These are phyloP conservation scores for Rhodotorula taiwanensis DNA, from an alignment of 768 basidiomycete genomes.

Conservation along the genomic window DNA sequence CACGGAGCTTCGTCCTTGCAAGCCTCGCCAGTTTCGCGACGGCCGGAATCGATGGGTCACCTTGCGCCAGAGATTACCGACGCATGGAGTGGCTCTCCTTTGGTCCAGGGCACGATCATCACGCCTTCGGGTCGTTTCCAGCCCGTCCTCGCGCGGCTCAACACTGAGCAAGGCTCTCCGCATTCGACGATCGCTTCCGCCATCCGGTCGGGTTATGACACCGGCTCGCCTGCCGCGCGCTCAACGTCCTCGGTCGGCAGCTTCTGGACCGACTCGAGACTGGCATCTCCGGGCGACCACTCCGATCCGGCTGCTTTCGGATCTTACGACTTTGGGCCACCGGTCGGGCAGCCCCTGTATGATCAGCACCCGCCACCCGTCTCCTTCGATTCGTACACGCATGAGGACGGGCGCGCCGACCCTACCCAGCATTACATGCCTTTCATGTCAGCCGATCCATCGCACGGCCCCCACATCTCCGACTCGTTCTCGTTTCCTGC, in stretches of 20 bases:
- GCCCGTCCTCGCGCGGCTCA: slow-evolving; percentile 8
- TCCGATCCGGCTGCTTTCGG: slow-evolving; percentile 1
- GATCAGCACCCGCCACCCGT: too few relatives aligned
- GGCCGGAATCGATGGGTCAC: too few relatives aligned
- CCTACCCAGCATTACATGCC: too few relatives aligned
- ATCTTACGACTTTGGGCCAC: not conserved
- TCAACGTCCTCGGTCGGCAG: not conserved
- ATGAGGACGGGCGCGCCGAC: too few relatives aligned
- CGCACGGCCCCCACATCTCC: not conserved
- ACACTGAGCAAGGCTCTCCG: not conserved
- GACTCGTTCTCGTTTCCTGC: slow-evolving; percentile 14
- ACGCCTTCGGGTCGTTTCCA: not conserved
- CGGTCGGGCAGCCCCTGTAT: not conserved
- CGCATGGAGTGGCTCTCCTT: not conserved
- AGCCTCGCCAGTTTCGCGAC: too few relatives aligned
- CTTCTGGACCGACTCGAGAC: slow-evolving; percentile 9
- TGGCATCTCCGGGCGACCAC: slow-evolving; percentile 12
- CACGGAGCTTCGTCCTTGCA: not conserved
- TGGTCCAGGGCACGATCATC: not conserved
- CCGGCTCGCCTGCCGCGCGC: not conserved
- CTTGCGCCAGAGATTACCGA: not conserved
- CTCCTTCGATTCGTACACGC: too few relatives aligned
- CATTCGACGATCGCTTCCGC: not conserved
- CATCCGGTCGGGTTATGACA: not conserved
- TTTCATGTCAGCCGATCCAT: too few relatives aligned